These are phyloP conservation scores for Thalassiosira sp. DNA, from an alignment of 352 stramenopile species.

Conservation along the genomic window DNA sequence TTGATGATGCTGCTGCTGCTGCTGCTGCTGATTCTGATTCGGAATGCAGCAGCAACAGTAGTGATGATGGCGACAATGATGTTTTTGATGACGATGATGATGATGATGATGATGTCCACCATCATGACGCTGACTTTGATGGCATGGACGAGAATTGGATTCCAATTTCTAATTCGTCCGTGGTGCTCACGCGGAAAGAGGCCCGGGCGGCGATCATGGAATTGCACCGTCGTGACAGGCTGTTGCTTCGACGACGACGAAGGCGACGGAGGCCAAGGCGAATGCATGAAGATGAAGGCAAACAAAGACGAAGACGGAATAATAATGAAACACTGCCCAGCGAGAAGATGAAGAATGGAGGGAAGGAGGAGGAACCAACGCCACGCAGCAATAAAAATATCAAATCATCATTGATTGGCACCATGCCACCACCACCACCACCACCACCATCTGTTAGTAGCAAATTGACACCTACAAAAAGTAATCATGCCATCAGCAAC, in stretches of 20 bases:
- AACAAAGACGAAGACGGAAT: background rate
- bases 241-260: conserved; percentile 12
- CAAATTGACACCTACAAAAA: too few relatives aligned
- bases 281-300: background rate
- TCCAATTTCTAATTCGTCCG: conserved; percentile 40
- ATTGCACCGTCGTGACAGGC: conserved; percentile 25
- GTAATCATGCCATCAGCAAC: background rate
- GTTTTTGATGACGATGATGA: background rate
- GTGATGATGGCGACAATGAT: background rate
- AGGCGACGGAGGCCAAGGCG: background rate
- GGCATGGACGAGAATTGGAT: conserved; percentile 33
- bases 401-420: too few relatives aligned
- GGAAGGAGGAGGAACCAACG: background rate
- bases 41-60: too few relatives aligned
- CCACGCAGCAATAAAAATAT: conserved; percentile 11
- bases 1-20: background rate
- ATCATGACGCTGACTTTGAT: conserved; percentile 2
- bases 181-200: conserved; percentile 42
- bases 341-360: background rate
- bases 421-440: too few relatives aligned
- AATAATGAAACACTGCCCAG: background rate
- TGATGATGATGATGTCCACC: background rate
- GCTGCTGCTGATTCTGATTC: background rate
- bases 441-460: too few relatives aligned
- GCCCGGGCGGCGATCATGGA: conserved; percentile 32